A percentile compares a stretch with the other conserved stretches of the same genome.
These are phyloP conservation scores for Coemansia pectinata DNA, from an alignment of 192 early-diverging fungal genomes.

Conservation along the genomic window DNA sequence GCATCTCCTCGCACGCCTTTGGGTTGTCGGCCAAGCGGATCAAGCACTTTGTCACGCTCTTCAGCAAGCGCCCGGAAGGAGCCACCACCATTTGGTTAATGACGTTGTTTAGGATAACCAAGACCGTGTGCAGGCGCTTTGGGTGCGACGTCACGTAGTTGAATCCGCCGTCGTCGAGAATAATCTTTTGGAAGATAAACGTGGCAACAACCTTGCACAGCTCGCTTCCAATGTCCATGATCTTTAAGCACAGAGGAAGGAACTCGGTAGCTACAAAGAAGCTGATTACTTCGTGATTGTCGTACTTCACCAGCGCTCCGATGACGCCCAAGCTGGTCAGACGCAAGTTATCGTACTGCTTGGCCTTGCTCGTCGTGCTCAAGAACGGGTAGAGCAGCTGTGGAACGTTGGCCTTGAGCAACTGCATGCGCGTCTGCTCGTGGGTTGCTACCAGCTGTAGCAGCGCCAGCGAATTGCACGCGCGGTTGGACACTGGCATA, in stretches of 20 bases:
- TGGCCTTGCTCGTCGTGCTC: conserved; percentile 92
- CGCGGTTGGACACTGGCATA: conserved; percentile 88
- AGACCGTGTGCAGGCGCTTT: conserved; percentile 88
- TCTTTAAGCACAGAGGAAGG: conserved; percentile 95
- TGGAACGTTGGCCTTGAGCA: conserved; percentile 84
- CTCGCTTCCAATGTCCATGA: conserved; percentile 97
- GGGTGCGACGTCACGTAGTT: conserved; percentile 54
- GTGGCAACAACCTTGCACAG: conserved; percentile 99
- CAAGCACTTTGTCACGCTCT: conserved; percentile 93
- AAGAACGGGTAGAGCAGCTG: conserved; percentile 98
- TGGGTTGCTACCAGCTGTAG: conserved; percentile 96
- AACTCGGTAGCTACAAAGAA: conserved; percentile 97
- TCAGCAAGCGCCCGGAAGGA: conserved; percentile 82
- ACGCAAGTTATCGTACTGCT: conserved; percentile 95
- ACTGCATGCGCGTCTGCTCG: conserved; percentile 76
- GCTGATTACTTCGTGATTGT: conserved; percentile 93
- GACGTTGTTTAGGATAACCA: conserved; percentile 92
- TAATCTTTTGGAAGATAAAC: conserved; percentile 97
- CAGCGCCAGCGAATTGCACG: conserved; percentile 94
- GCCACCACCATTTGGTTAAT: conserved; percentile 87
- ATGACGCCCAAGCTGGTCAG: conserved; percentile 94
- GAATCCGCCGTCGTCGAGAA: conserved; percentile 91
- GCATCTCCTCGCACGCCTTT: conserved; percentile 85
- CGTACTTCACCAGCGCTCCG: conserved; percentile 97
- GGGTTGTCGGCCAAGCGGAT: conserved; percentile 91